Percentiles rank a stretch among this genome's conserved stretches.
These are phyloP conservation scores for Saraca asoca DNA, from an alignment of 331 rosid genomes.

Conservation along the genomic window DNA sequence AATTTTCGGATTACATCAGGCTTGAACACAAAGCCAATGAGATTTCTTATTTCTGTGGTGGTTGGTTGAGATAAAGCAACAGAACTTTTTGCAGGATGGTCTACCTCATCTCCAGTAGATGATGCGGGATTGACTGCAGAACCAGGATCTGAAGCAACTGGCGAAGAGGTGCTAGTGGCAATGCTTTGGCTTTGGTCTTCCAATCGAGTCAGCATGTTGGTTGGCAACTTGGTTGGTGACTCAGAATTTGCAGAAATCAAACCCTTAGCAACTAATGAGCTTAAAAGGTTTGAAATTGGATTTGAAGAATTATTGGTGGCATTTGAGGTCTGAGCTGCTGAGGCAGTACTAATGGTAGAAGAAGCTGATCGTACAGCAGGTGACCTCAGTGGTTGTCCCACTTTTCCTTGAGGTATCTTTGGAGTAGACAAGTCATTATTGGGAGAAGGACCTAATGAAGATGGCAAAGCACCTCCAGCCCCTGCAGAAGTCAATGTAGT, in stretches of 20 bases:
- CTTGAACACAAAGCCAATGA: constrained; percentile 82
- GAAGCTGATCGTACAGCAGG: constrained; percentile 50
- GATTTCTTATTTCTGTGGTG: constrained; percentile 46
- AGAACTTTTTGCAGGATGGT: constrained; percentile 40
- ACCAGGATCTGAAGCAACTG: constrained; percentile 51
- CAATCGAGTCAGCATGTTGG: constrained; percentile 40
- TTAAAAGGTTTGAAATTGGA: constrained; percentile 82
- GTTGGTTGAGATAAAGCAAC: constrained; percentile 44
- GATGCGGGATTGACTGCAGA: constrained; percentile 46
- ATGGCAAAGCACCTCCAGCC: constrained; percentile 38
- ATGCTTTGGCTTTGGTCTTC: constrained; percentile 47
- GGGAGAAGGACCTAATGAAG: constrained; percentile 51
- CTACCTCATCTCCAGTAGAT: constrained; percentile 45
- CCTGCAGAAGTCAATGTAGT: constrained; percentile 41
- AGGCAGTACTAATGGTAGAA: constrained; percentile 47
- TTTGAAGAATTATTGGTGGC: constrained; percentile 43
- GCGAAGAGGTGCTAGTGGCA: constrained; percentile 41
- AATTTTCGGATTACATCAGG: constrained; percentile 75
- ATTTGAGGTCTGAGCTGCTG: constrained; percentile 53
- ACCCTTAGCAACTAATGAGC: constrained; percentile 91
- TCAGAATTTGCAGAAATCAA: constrained; percentile 80
- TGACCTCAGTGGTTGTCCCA: constrained; percentile 43
- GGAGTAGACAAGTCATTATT: constrained; percentile 44
- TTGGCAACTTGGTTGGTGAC: constrained; percentile 41
- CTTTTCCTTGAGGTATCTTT: constrained; percentile 50